Percentiles rank a stretch among this genome's conserved stretches.
Conservation (phyloP, 345 rosid species). For the Brassica napus region Da-Ae NC_063441.1:11804001-11804500, state of each 20-base stretch:
- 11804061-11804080: not conserved
- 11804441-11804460: not conserved
- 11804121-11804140: slow-evolving; percentile 51
- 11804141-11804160: slow-evolving; percentile 50
- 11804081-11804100: not conserved
- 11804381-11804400: not conserved
- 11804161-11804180: slow-evolving; percentile 41
- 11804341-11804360: not conserved
- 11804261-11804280: slow-evolving; percentile 38
- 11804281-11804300: slow-evolving; percentile 41
- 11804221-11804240: not conserved
- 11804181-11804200: slow-evolving; percentile 1
- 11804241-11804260: slow-evolving; percentile 36
- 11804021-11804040: not conserved
- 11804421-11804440: not conserved
- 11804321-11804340: slow-evolving; percentile 1
- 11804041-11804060: not conserved
- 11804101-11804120: slow-evolving; percentile 34
- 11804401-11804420: not conserved
- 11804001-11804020: not conserved
- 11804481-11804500: not conserved
- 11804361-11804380: not conserved
- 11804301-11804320: not conserved
- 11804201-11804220: not conserved
- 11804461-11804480: not conserved